phyloP scores from a whole-genome alignment of 164 flowering plant genomes.

The Magnolia kwangsiensis region DNA sequence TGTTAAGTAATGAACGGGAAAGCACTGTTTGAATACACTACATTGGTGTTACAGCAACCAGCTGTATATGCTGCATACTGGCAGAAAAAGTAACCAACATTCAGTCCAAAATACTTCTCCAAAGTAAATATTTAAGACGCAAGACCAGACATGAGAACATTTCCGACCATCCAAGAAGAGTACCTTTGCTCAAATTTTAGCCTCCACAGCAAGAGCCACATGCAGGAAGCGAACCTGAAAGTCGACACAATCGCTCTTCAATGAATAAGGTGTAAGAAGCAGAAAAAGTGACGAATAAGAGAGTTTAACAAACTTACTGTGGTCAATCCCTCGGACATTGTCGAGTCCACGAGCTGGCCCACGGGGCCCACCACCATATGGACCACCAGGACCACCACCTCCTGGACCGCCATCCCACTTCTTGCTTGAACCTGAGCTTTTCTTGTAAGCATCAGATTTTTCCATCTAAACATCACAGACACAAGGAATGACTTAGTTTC shows the following conservation, averaged over 20 bases:
- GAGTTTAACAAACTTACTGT: conserved; percentile 47
- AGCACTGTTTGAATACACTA: too few species aligned
- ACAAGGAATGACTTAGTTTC: neutral
- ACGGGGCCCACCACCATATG: conserved; percentile 84
- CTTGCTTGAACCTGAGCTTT: conserved; percentile 67
- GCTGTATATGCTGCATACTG: neutral
- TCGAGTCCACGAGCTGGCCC: conserved; percentile 84
- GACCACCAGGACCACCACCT: conserved; percentile 92
- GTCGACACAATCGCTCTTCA: conserved; percentile 1
- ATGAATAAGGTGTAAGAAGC: neutral
- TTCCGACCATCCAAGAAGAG: neutral
- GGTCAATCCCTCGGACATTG: conserved; percentile 87
- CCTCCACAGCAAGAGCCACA: conserved; percentile 97
- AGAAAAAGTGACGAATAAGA: neutral
- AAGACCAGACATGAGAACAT: neutral
- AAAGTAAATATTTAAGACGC: neutral
- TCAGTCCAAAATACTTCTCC: neutral
- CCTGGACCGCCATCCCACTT: conserved; percentile 92
- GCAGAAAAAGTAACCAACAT: neutral
- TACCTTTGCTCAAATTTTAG: conserved; percentile 9
- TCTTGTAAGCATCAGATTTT: conserved; percentile 83
- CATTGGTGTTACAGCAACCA: too few species aligned
- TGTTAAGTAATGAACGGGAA: too few species aligned
- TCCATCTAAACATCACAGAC: conserved; percentile 59
- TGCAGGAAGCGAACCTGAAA: conserved; percentile 84